Percentiles rank a stretch among this genome's conserved stretches.
These are phyloP conservation scores for Neurospora tetraspora DNA, from an alignment of 495 filamentous ascomycete genomes.

Conservation along the genomic window DNA sequence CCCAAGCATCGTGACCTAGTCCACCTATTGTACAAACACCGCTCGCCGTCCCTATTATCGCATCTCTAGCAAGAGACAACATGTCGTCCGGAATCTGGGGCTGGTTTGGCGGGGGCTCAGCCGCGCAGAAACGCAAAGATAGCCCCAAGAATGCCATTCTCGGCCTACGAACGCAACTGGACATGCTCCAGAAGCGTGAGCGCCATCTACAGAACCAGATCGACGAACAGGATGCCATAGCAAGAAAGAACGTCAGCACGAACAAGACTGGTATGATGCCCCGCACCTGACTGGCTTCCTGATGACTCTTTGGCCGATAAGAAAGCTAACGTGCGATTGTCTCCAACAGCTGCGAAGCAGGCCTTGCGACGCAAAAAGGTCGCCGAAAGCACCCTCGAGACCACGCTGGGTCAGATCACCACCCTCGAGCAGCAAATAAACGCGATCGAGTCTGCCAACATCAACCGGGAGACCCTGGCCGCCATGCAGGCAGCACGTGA, in stretches of 20 bases:
- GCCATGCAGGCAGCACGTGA: slow-evolving; percentile 85
- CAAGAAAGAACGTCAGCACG: slow-evolving; percentile 77
- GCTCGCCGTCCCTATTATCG: not conserved
- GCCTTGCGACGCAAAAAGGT: slow-evolving; percentile 93
- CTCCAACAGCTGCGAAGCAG: slow-evolving; percentile 64
- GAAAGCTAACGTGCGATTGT: slow-evolving; percentile 8
- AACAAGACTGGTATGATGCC: slow-evolving; percentile 75
- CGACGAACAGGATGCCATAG: slow-evolving; percentile 82
- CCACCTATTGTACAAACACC: not conserved
- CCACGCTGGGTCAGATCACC: slow-evolving; percentile 78
- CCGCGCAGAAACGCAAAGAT: slow-evolving; percentile 77
- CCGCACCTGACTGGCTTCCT: not conserved
- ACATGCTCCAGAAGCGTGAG: slow-evolving; percentile 97
- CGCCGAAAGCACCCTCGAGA: slow-evolving; percentile 80
- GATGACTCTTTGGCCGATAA: not conserved
- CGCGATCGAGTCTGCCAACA: slow-evolving; percentile 93
- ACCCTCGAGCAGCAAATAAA: slow-evolving; percentile 94
- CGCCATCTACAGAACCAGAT: slow-evolving; percentile 84
- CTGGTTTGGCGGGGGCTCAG: slow-evolving; percentile 69
- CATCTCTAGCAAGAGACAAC: slow-evolving; percentile 5
- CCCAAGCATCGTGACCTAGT: not conserved
- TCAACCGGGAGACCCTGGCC: slow-evolving; percentile 90
- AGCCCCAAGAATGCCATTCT: slow-evolving; percentile 96
- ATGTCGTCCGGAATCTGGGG: slow-evolving; percentile 65
- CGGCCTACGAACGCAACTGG: slow-evolving; percentile 73